Conservation (phyloP, 2,329 filamentous ascomycete genomes). For the Dactylellina cionopaga region DNA sequence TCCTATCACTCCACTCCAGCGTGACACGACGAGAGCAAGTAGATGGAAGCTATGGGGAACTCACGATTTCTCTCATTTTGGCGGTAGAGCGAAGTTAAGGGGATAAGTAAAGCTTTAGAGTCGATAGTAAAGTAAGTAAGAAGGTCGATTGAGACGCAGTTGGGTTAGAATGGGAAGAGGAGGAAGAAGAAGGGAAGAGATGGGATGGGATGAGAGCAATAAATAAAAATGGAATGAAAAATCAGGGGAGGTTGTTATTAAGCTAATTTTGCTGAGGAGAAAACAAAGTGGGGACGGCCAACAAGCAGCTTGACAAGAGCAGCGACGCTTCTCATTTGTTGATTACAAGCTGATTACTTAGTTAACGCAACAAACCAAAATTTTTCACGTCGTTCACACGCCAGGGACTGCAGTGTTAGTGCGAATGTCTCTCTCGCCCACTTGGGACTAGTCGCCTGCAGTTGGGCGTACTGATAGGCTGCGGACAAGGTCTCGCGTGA, state of each 20-base stretch:
- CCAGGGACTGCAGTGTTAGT: not conserved
- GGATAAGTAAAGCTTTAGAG: no score
- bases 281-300: slow-evolving; percentile 32
- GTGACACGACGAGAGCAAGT: not conserved
- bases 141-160: not conserved
- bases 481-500: not conserved
- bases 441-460: not conserved
- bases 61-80: slow-evolving; percentile 54
- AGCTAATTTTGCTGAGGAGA: slow-evolving; percentile 28
- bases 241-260: not conserved
- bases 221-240: slow-evolving; percentile 1
- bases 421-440: slow-evolving; percentile 5
- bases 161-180: slow-evolving; percentile 4
- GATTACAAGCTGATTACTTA: slow-evolving; percentile 16
- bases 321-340: slow-evolving; percentile 16
- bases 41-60: not conserved
- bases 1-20: not conserved
- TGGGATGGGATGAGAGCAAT: not conserved
- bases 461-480: not conserved
- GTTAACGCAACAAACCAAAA: not conserved
- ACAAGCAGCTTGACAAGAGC: slow-evolving; percentile 21
- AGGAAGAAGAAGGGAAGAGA: slow-evolving; percentile 10
- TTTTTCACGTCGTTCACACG: no score
- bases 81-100: not conserved
- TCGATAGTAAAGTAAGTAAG: not conserved